These are phyloP conservation scores for Beauveria varroae DNA, from an alignment of 2,329 filamentous ascomycete genomes.

Conservation along the genomic window DNA sequence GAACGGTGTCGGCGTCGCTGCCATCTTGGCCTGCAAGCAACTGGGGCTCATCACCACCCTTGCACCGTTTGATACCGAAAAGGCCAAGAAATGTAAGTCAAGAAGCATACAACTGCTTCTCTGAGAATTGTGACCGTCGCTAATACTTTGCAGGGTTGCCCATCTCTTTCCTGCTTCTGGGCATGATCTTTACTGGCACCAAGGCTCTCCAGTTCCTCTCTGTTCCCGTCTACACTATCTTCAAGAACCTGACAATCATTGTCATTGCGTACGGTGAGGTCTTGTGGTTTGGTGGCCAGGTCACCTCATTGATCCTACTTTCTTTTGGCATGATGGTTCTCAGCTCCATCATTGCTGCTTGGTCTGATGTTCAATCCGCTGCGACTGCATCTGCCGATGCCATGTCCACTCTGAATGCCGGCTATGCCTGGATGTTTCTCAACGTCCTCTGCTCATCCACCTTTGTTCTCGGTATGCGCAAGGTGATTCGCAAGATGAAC, in stretches of 20 bases:
- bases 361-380: slow-evolving; percentile 84
- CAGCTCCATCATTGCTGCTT: slow-evolving; percentile 84
- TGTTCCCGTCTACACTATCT: slow-evolving; percentile 92
- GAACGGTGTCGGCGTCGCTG: slow-evolving; percentile 77
- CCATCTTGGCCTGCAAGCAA: slow-evolving; percentile 72
- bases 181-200: slow-evolving; percentile 92
- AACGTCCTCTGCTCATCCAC: slow-evolving; percentile 86
- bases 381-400: slow-evolving; percentile 56
- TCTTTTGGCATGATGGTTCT: slow-evolving; percentile 91
- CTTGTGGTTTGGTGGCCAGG: slow-evolving; percentile 86
- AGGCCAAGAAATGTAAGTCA: slow-evolving; percentile 74
- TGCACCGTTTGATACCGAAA: slow-evolving; percentile 70
- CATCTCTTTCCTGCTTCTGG: slow-evolving; percentile 81
- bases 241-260: slow-evolving; percentile 95
- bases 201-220: slow-evolving; percentile 88
- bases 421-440: slow-evolving; percentile 89
- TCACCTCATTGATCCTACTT: slow-evolving; percentile 74
- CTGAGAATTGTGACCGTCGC: background rate
- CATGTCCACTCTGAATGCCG: slow-evolving; percentile 78
- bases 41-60: slow-evolving; percentile 69
- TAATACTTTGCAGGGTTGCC: slow-evolving; percentile 62
- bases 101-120: background rate
- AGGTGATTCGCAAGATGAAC: slow-evolving; percentile 95
- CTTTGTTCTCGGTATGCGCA: slow-evolving; percentile 82
- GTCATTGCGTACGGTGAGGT: slow-evolving; percentile 93